Conservation (phyloP, 768 basidiomycete species). For the Xerocomus spinulosus region DNA sequence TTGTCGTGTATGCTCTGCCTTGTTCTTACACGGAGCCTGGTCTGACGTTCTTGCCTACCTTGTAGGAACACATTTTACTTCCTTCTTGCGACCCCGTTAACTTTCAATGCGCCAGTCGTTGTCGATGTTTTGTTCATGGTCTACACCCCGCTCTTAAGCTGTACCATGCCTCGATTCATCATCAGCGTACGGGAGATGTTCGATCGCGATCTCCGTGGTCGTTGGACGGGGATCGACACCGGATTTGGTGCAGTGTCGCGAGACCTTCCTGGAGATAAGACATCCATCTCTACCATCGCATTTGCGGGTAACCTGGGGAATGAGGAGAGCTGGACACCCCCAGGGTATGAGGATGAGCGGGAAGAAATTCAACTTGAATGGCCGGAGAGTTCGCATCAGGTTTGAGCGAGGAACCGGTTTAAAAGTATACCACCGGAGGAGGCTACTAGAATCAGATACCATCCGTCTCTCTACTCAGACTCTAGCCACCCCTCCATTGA, state of each 20-base stretch:
- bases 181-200: slow-evolving; percentile 1
- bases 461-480: too few relatives aligned
- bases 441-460: too few relatives aligned
- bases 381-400: background rate
- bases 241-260: background rate
- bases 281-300: background rate
- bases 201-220: background rate
- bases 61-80: background rate
- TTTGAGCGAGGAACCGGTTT: too few relatives aligned
- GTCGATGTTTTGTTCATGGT: background rate
- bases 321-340: background rate
- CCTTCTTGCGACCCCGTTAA: background rate
- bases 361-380: background rate
- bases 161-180: background rate
- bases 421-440: too few relatives aligned
- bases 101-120: background rate
- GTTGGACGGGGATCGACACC: background rate
- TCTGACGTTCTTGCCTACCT: background rate
- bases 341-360: background rate
- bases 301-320: background rate
- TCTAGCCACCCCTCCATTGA: too few relatives aligned
- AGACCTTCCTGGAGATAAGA: background rate
- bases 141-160: background rate
- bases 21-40: background rate
- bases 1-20: slow-evolving; percentile 21